Conservation (phyloP, 192 early-diverging fungal species). For the Powellomyces hirtus region DNA sequence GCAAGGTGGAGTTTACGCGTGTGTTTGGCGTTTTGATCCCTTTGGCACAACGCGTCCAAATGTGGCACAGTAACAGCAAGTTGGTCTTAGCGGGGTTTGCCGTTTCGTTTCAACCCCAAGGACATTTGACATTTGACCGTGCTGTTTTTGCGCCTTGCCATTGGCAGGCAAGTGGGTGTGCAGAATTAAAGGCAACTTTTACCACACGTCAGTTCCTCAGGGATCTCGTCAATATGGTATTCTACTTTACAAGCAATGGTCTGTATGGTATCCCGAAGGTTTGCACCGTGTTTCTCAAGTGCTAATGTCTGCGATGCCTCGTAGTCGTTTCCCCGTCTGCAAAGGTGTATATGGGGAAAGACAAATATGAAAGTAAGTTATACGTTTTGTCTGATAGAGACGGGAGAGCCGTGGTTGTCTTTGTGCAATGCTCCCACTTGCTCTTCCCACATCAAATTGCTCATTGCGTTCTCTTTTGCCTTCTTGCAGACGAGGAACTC, state of each 20-base stretch:
- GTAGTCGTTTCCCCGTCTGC: conserved; percentile 49
- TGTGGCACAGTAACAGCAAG: too few species aligned
- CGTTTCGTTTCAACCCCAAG: too few species aligned
- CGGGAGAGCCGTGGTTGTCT: conserved; percentile 9
- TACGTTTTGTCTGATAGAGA: background rate
- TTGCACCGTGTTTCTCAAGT: background rate
- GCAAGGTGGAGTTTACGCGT: too few species aligned
- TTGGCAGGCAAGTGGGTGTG: too few species aligned
- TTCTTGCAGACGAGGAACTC: conserved; percentile 70
- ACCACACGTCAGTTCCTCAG: too few species aligned
- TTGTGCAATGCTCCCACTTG: background rate
- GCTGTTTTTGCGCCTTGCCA: too few species aligned
- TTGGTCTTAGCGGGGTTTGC: too few species aligned
- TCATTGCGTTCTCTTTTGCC: background rate
- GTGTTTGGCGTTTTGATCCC: too few species aligned
- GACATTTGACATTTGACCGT: too few species aligned
- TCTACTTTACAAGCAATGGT: conserved; percentile 55
- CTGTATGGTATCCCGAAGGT: background rate
- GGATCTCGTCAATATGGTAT: too few species aligned
- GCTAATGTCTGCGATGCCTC: background rate
- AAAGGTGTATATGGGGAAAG: conserved; percentile 94
- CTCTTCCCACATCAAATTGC: background rate
- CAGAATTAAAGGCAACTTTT: too few species aligned
- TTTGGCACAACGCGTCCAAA: too few species aligned
- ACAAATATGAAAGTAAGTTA: conserved; percentile 89